Percentiles rank a stretch among this genome's conserved stretches.
Evolutionary conservation across 1,139 yeast genomes (phyloP).

Genomic region (Protomyces pachydermus): DNA sequence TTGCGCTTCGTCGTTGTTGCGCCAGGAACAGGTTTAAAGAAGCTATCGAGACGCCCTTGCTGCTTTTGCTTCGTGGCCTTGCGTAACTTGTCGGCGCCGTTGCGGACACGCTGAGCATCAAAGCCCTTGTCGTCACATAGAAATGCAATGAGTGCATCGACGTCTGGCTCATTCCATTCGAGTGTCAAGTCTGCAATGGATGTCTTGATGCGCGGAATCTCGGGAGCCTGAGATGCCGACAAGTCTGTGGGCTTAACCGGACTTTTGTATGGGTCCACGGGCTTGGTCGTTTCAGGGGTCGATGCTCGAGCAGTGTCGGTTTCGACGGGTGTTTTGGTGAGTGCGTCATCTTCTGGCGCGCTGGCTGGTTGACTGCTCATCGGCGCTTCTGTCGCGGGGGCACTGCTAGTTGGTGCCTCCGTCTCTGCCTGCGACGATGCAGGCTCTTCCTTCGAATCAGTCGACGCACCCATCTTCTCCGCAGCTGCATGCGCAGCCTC

Average conservation of each 20-base stretch:
- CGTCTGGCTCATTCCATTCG: slow-evolving; percentile 71
- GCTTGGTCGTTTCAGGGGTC: neutral
- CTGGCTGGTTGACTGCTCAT: neutral
- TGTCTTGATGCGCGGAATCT: slow-evolving; percentile 31
- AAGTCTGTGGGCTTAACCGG: slow-evolving; percentile 16
- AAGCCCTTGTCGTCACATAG: slow-evolving; percentile 78
- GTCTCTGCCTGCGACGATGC: neutral
- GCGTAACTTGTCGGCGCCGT: slow-evolving; percentile 78
- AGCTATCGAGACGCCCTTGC: slow-evolving; percentile 89
- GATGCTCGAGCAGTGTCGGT: neutral
- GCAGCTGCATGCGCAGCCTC: slow-evolving; percentile 16
- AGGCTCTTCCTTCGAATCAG: neutral
- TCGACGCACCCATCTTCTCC: neutral
- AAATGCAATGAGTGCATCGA: slow-evolving; percentile 66
- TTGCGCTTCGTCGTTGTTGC: slow-evolving; percentile 33
- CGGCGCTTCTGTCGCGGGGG: neutral
- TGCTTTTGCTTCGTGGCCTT: slow-evolving; percentile 81
- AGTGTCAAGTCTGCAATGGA: slow-evolving; percentile 53
- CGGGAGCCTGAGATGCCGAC: slow-evolving; percentile 21
- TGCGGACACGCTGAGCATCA: slow-evolving; percentile 81
- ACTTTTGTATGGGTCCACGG: slow-evolving; percentile 14
- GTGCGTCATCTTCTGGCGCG: neutral
- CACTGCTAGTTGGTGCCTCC: neutral
- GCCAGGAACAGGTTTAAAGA: slow-evolving; percentile 61
- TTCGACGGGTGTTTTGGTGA: neutral